Conservation (phyloP, 306 rosid species). For the Citrullus colocynthis region DNA sequence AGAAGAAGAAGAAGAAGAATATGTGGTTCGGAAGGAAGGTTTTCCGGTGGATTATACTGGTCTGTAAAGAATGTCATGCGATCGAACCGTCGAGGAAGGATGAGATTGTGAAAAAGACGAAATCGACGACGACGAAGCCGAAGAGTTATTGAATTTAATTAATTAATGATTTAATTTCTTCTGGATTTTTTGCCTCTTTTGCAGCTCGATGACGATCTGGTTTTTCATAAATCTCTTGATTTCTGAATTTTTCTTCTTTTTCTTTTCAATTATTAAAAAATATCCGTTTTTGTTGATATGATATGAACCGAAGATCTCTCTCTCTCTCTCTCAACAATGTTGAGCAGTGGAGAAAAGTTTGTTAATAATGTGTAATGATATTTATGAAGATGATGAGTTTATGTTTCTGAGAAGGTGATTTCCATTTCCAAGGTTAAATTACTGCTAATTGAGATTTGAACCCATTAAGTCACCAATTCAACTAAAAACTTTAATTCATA, state of each 20-base stretch:
- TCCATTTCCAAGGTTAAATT: too few species aligned
- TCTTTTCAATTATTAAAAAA: background rate
- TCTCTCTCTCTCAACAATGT: background rate
- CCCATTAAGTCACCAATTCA: too few species aligned
- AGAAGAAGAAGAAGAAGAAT: background rate
- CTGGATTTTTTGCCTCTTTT: background rate
- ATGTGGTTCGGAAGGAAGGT: conserved; percentile 29
- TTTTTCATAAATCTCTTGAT: background rate
- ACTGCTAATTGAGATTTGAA: too few species aligned
- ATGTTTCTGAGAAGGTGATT: too few species aligned
- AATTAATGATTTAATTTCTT: background rate
- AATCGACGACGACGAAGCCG: background rate
- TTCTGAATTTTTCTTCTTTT: background rate
- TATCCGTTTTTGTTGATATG: background rate
- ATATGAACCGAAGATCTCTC: background rate
- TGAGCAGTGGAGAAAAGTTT: background rate
- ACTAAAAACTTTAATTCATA: too few species aligned
- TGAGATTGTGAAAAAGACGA: conserved; percentile 3
- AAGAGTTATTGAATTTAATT: background rate
- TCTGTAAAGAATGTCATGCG: conserved; percentile 15
- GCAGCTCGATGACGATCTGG: background rate
- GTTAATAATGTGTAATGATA: background rate
- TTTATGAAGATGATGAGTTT: background rate
- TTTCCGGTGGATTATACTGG: conserved; percentile 39
- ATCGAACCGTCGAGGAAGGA: conserved; percentile 7